Percentiles rank a stretch among this genome's conserved stretches.
These are phyloP conservation scores for Ceratorhiza oryzae-sativae DNA, from an alignment of 1,284 basidiomycete species.

Conservation along the genomic window DNA sequence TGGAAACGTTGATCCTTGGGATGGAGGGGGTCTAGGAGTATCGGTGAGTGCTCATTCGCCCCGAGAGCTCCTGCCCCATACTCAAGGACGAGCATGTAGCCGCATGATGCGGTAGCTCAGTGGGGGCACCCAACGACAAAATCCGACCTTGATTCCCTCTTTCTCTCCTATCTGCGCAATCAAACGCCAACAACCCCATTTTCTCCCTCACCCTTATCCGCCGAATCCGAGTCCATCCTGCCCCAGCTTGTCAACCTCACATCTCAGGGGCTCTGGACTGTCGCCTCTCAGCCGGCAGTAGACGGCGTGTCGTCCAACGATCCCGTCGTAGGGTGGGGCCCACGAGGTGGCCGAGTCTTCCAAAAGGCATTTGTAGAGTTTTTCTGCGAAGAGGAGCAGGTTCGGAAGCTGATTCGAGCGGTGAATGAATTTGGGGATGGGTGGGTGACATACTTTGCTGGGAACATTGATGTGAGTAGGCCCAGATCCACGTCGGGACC, in stretches of 20 bases:
- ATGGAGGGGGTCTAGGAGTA: constrained; percentile 50
- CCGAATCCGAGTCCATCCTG: constrained; percentile 86
- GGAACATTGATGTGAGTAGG: constrained; percentile 70
- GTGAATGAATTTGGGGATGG: constrained; percentile 64
- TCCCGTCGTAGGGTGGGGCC: constrained; percentile 90
- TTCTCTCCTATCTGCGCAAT: constrained; percentile 73
- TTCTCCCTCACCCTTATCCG: constrained; percentile 82
- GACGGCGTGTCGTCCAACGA: constrained; percentile 81
- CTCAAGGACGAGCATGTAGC: constrained; percentile 53
- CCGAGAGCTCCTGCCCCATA: constrained; percentile 47
- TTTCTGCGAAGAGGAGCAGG: constrained; percentile 74
- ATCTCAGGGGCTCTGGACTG: constrained; percentile 86
- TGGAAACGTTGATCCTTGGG: constrained; percentile 78
- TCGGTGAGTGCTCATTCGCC: constrained; percentile 51
- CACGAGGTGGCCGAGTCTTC: constrained; percentile 89
- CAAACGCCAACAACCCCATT: constrained; percentile 84
- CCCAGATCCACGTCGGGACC: not conserved
- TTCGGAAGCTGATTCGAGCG: constrained; percentile 68
- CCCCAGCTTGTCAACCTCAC: constrained; percentile 81
- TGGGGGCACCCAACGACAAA: constrained; percentile 83
- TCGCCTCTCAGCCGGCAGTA: constrained; percentile 95
- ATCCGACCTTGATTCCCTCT: constrained; percentile 79
- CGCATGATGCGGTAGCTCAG: constrained; percentile 69
- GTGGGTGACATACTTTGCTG: constrained; percentile 86
- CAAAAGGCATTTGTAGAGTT: constrained; percentile 99